A percentile compares a stretch with the other conserved stretches of the same genome.
phyloP scores from a whole-genome alignment of 495 filamentous ascomycete genomes.

The Penicillium taxi region DNA sequence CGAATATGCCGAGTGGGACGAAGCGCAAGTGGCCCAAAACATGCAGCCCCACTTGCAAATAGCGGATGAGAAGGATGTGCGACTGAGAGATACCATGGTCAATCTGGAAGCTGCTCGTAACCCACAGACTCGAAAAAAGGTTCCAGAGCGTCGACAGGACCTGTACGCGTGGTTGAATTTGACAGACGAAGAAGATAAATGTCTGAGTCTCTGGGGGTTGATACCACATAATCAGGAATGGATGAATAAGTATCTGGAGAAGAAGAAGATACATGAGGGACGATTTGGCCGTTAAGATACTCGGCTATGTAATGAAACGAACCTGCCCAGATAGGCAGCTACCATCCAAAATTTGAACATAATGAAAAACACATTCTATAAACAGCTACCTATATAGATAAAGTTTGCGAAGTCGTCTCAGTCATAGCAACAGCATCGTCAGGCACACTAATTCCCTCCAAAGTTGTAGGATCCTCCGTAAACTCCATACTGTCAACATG shows the following conservation, averaged over 20 bases:
- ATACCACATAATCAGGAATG: conserved; percentile 11
- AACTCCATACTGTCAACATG: conserved; percentile 13
- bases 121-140: not conserved
- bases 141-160: conserved; percentile 7
- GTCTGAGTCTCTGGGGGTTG: conserved; percentile 8
- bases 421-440: conserved; percentile 7
- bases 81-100: not conserved
- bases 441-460: conserved; percentile 13
- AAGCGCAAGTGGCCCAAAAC: not conserved
- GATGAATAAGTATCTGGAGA: conserved; percentile 6
- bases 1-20: conserved; percentile 1
- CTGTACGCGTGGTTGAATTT: conserved; percentile 11
- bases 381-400: too few species aligned
- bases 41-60: too few species aligned
- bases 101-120: not conserved
- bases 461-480: conserved; percentile 10
- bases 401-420: too few species aligned
- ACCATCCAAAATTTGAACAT: too few species aligned
- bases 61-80: not conserved
- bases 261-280: conserved; percentile 9
- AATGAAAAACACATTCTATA: too few species aligned
- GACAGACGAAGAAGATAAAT: conserved; percentile 6
- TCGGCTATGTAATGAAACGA: too few species aligned
- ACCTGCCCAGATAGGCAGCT: too few species aligned
- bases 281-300: too few species aligned